A percentile compares a stretch with the other conserved stretches of the same genome.
These are phyloP conservation scores for Starmerella apicola DNA, from an alignment of 805 yeast genomes.

Conservation along the genomic window DNA sequence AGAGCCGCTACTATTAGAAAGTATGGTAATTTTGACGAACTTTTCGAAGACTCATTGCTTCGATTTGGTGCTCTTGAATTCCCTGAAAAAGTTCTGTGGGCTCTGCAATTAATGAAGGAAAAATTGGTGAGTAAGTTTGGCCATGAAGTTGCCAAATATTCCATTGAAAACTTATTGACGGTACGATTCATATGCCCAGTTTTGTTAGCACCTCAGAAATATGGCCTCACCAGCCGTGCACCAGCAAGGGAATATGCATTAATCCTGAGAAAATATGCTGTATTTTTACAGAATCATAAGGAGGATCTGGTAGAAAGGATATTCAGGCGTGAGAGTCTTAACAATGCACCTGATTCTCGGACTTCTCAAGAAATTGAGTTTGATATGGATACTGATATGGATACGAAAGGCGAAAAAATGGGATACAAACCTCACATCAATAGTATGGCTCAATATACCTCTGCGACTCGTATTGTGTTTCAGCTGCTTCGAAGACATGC, in stretches of 20 bases:
- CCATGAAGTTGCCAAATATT: neutral
- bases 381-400: neutral
- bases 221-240: conserved; percentile 1
- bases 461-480: conserved; percentile 6
- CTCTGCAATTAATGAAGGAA: neutral
- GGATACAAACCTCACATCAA: neutral
- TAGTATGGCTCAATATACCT: neutral
- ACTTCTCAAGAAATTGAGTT: neutral
- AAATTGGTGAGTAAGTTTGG: neutral
- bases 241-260: conserved; percentile 1
- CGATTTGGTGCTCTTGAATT: neutral
- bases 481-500: conserved; percentile 6
- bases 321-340: neutral
- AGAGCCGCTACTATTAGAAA: conserved; percentile 1
- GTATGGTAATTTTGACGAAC: neutral
- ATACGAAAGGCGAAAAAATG: neutral
- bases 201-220: conserved; percentile 2
- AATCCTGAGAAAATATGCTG: conserved; percentile 2
- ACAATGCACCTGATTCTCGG: neutral
- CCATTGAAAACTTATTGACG: neutral
- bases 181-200: conserved; percentile 8
- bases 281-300: conserved; percentile 1
- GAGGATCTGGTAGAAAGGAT: neutral
- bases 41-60: neutral
- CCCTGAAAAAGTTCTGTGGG: conserved; percentile 1